Percentiles rank a stretch among this genome's conserved stretches.
Conservation (phyloP, 306 rosid genomes). For the Malus orientalis region DNA sequence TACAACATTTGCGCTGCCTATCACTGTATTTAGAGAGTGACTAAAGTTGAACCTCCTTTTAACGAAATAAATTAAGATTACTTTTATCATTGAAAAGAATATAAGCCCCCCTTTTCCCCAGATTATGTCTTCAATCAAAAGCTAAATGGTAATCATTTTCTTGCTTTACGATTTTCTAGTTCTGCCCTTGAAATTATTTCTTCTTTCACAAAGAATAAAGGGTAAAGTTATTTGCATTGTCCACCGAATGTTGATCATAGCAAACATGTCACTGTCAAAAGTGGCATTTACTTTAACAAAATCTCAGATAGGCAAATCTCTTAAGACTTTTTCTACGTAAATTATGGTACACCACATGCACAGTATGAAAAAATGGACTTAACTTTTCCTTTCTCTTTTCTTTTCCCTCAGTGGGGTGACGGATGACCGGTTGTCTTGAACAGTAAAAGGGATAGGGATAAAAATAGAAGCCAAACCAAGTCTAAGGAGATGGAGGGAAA, state of each 20-base stretch:
- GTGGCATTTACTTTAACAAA: background rate
- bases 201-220: background rate
- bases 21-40: too few species aligned
- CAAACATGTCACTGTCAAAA: background rate
- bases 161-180: background rate
- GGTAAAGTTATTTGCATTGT: background rate
- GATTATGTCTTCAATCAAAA: too few species aligned
- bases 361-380: background rate
- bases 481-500: background rate
- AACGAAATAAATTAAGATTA: too few species aligned
- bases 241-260: background rate
- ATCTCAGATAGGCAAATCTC: background rate
- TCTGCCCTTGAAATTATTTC: background rate
- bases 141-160: background rate
- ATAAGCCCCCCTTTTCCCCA: too few species aligned
- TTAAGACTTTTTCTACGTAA: background rate
- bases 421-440: background rate
- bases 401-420: background rate
- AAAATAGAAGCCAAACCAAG: background rate
- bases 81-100: too few species aligned
- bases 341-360: conserved; percentile 7
- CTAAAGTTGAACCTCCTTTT: too few species aligned
- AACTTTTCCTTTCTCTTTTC: background rate
- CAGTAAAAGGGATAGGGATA: background rate
- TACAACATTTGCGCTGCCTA: too few species aligned